Conservation (phyloP, 176 grass and related monocot species). For the Avena sativa region DNA sequence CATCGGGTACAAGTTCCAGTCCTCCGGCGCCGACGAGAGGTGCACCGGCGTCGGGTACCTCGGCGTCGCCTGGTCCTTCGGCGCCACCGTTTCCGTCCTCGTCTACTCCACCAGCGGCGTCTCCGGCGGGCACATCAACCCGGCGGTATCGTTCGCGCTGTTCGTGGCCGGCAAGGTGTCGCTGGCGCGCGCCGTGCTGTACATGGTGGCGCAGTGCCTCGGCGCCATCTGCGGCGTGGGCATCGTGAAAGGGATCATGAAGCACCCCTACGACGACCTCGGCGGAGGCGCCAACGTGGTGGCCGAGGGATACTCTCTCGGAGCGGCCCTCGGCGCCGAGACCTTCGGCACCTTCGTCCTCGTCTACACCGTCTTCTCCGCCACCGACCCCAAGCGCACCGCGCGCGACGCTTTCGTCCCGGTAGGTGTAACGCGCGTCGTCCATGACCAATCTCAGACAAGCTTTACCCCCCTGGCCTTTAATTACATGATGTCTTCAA, state of each 20-base stretch:
- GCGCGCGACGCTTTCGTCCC: constrained; percentile 83
- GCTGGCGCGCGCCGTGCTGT: constrained; percentile 56
- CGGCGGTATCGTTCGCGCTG: constrained; percentile 79
- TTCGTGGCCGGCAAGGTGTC: constrained; percentile 73
- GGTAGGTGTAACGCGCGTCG: constrained; percentile 16
- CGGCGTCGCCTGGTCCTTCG: constrained; percentile 33
- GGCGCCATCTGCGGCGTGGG: constrained; percentile 80
- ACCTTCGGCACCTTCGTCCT: constrained; percentile 96
- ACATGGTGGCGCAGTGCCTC: constrained; percentile 77
- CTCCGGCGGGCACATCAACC: constrained; percentile 79
- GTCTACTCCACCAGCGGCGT: constrained; percentile 36
- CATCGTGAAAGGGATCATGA: constrained; percentile 79
- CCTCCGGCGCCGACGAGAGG: constrained; percentile 8
- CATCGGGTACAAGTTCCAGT: constrained; percentile 32
- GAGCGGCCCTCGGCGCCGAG: constrained; percentile 70
- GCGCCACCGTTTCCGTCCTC: constrained; percentile 18
- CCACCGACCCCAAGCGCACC: constrained; percentile 97
- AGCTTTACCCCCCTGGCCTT: not conserved
- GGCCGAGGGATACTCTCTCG: constrained; percentile 40
- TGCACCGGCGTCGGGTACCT: constrained; percentile 27
- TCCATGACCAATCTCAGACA: not conserved
- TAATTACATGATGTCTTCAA: not conserved
- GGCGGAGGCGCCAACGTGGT: constrained; percentile 80
- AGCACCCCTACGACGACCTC: constrained; percentile 48
- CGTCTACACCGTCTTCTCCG: constrained; percentile 99